phyloP scores from a whole-genome alignment of 352 stramenopile species.

The Phytophthora fragariae region DNA sequence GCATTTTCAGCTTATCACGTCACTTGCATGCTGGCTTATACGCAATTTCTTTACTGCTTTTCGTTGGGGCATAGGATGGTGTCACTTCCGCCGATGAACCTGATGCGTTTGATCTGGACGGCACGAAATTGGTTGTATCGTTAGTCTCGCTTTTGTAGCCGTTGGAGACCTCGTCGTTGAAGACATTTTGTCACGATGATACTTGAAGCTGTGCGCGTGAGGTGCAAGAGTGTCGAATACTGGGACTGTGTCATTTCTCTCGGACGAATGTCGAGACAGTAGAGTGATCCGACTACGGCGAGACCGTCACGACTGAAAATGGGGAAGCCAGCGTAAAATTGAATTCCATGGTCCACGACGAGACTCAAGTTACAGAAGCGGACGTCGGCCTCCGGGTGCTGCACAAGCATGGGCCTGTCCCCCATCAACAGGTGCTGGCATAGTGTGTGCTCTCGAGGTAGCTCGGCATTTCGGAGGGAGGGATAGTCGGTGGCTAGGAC shows the following conservation, averaged over 20 bases:
- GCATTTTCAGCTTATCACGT: slow-evolving; percentile 6
- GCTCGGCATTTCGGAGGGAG: slow-evolving; percentile 32
- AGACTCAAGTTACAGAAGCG: slow-evolving; percentile 52
- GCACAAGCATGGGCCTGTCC: slow-evolving; percentile 54
- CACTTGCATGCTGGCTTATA: slow-evolving; percentile 5
- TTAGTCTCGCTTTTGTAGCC: slow-evolving; percentile 1
- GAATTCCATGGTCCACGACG: slow-evolving; percentile 39
- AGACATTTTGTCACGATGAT: slow-evolving; percentile 24
- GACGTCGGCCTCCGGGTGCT: slow-evolving; percentile 59
- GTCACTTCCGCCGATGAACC: slow-evolving; percentile 5
- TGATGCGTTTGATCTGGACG: not conserved
- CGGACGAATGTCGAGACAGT: slow-evolving; percentile 31
- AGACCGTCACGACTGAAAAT: slow-evolving; percentile 28
- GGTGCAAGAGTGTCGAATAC: slow-evolving; percentile 38
- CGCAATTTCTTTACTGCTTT: not conserved
- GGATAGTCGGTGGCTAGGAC: slow-evolving; percentile 46
- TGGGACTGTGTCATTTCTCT: slow-evolving; percentile 42
- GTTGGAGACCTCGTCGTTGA: slow-evolving; percentile 7
- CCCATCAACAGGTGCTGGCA: slow-evolving; percentile 63
- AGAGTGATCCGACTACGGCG: slow-evolving; percentile 39
- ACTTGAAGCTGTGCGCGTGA: slow-evolving; percentile 27
- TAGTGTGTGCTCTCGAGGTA: slow-evolving; percentile 50
- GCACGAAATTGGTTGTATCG: not conserved
- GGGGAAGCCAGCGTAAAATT: slow-evolving; percentile 69
- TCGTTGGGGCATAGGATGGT: not conserved